Percentiles rank a stretch among this genome's conserved stretches.
phyloP scores from a whole-genome alignment of 2,329 filamentous ascomycete species.

The Fusarium avenaceum region DNA sequence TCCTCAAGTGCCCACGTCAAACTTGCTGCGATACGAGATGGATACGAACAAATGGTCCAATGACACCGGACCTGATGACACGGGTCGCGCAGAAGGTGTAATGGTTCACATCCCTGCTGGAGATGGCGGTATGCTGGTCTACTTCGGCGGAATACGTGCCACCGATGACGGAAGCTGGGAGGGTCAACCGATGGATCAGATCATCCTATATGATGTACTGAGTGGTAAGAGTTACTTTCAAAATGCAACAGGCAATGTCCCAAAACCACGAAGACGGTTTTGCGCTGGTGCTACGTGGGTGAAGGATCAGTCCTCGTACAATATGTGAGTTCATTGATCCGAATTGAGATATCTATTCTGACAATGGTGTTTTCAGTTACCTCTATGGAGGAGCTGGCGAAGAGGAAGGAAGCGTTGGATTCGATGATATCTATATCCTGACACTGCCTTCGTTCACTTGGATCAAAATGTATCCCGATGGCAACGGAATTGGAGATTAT shows the following conservation, averaged over 20 bases:
- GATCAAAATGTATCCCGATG: slow-evolving; percentile 66
- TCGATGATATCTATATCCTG: slow-evolving; percentile 72
- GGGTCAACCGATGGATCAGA: slow-evolving; percentile 62
- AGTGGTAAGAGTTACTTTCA: slow-evolving; percentile 72
- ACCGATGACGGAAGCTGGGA: slow-evolving; percentile 62
- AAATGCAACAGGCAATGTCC: slow-evolving; percentile 65
- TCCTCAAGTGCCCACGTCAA: slow-evolving; percentile 61
- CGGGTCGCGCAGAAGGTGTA: slow-evolving; percentile 69
- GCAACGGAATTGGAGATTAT: slow-evolving; percentile 55
- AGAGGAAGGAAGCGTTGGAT: slow-evolving; percentile 61
- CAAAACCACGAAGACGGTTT: slow-evolving; percentile 67
- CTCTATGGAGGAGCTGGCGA: slow-evolving; percentile 71
- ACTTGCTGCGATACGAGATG: slow-evolving; percentile 70
- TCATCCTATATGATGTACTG: slow-evolving; percentile 71
- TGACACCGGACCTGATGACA: slow-evolving; percentile 65
- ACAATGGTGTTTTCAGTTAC: slow-evolving; percentile 59
- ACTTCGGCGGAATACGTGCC: slow-evolving; percentile 71
- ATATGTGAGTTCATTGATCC: slow-evolving; percentile 64
- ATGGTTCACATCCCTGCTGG: slow-evolving; percentile 72
- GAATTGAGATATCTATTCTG: background rate
- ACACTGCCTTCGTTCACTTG: slow-evolving; percentile 72
- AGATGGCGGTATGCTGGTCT: slow-evolving; percentile 70
- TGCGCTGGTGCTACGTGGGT: slow-evolving; percentile 73
- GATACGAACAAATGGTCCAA: slow-evolving; percentile 65
- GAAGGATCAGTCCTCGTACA: slow-evolving; percentile 71